Evolutionary conservation across 371 early-diverging fungal species (phyloP), one percentile per base, ranked within the genome.

Genomic region (Mortierella sp.): DNA sequence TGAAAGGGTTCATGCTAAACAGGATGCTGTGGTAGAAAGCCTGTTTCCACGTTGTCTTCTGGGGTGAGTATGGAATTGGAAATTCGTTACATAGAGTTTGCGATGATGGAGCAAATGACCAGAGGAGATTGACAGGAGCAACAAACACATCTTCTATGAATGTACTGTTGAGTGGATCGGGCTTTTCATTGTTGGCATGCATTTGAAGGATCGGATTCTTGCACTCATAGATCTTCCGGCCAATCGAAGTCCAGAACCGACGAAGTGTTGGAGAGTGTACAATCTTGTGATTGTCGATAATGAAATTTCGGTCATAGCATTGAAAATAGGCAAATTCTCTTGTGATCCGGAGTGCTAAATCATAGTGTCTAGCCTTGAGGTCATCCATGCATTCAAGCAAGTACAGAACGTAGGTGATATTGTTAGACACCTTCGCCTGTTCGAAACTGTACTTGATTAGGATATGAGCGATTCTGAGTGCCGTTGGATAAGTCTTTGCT

Each of bases 281-380:
- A 25, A 66, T 72, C 15, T 16, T 60, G 25, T 72, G 66, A 28
- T 72, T 56, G 21, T 62, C 53, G 63, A 72, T 57, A 50, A 72
- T 50, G n/a, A 46, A 58, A 3, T 51, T 50, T 2, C 62, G 15
- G 14, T 50, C 25, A 12, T n/a, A 46, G 62, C 12, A 67, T 37
- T 9, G 37, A 37, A 37, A 5, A 37, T 37, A 37, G 37, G 5
- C 9, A 9, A 37, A 37, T 9, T 9, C 9, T 37, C 37, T 3
- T 3, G 37, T 37, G 37, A 37, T 37, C 37, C 37, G 37, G 37
- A 37, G 37, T 5, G 37, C 37, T 5, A 37, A 9, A 37, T 37
- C 37, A 37, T 3, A 9, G 9, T 37, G 9, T 37, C 37, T 37
- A 5, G 37, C 9, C 3, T 3, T 37, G 37, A 37, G 37, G 9